Base-by-base conservation (phyloP, 352 stramenopile species). In the Phytophthora sp. region DNA sequence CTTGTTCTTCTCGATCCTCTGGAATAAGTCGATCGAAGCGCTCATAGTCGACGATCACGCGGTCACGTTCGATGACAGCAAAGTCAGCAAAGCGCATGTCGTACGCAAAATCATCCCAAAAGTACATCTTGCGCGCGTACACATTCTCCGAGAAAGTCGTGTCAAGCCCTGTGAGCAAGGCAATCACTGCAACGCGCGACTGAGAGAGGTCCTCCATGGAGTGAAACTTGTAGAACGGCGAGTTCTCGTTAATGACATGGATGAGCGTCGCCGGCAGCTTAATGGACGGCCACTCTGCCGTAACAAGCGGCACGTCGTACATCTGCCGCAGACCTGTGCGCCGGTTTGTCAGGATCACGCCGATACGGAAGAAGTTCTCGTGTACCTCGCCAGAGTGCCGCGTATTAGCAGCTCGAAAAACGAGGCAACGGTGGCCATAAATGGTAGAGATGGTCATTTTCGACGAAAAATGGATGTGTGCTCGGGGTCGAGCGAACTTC, bases 71-170 rank as follows among this genome's bases (percentile, higher is more conserved):
- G 30, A 94, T 74, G 28, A 88, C 58, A n/a, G 84, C 83, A 51
- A 90, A 91, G 66, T 94, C 84, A 10, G 68, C 82, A 49, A 94
- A 94, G 45, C 74, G 79, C 75, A 82, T 86, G 45, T 91, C 77
- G 68, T 76, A 92, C 23, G 78, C 85, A 56, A 94, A 94, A n/a
- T 94, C 82, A 44, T 94, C 80, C 82, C 82, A 94, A 45, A 94
- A 94, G 72, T 94, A 94, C 83, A 91, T 92, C 46, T 92, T 91
- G 17, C 86, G 86, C 12, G 86, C 86, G 48, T 94, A 94, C 32
- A 94, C 86, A 57, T 92, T 94, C 52, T 94, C 86, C 4, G 76
- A 84, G 59, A 94, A 94, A 6, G 86, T 94, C 21, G 82, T 94
- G 59, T 94, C 86, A n/a, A 94, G 78, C 3, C 82, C 86, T 24